These are phyloP conservation scores for Colletotrichum echinochloae DNA, from an alignment of 2,329 filamentous ascomycete species.

Conservation along the genomic window DNA sequence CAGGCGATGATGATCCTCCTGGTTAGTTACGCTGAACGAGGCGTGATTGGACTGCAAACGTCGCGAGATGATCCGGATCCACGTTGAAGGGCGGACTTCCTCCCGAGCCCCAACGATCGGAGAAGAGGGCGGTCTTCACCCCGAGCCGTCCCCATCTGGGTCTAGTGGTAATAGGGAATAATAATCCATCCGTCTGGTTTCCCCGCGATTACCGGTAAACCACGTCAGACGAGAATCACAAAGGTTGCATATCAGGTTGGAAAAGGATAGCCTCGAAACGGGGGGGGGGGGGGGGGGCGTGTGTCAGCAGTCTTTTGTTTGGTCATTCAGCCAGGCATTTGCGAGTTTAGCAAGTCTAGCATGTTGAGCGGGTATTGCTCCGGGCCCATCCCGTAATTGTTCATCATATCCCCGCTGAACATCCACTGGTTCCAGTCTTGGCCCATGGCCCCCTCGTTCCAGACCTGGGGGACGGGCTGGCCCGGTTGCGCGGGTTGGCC, in stretches of 20 bases:
- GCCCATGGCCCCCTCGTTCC: slow-evolving; percentile 28
- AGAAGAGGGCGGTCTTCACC: slow-evolving; percentile 8
- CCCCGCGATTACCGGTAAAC: neutral
- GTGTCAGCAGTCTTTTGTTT: too few relatives aligned
- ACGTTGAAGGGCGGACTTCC: slow-evolving; percentile 18
- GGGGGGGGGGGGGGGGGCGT: too few relatives aligned
- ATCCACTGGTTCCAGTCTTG: slow-evolving; percentile 47
- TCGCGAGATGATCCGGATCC: slow-evolving; percentile 12
- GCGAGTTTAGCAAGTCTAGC: slow-evolving; percentile 45
- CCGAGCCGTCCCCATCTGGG: slow-evolving; percentile 17
- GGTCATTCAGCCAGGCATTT: slow-evolving; percentile 45
- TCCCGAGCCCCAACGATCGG: slow-evolving; percentile 7
- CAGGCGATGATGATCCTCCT: slow-evolving; percentile 1
- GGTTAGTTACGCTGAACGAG: neutral
- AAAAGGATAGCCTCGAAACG: too few relatives aligned
- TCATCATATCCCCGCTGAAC: slow-evolving; percentile 43
- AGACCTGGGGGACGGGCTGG: slow-evolving; percentile 14
- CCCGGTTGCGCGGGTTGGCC: slow-evolving; percentile 9
- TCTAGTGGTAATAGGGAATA: too few relatives aligned
- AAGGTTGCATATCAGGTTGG: slow-evolving; percentile 10
- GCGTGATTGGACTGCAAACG: slow-evolving; percentile 27
- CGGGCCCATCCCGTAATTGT: slow-evolving; percentile 40
- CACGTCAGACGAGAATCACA: slow-evolving; percentile 9
- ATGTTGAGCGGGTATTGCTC: slow-evolving; percentile 44
- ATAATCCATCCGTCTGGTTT: neutral